Evolutionary conservation across 768 basidiomycete species (phyloP), one percentile per base, ranked within the genome.

Genomic region (Rhizopogon salebrosus): DNA sequence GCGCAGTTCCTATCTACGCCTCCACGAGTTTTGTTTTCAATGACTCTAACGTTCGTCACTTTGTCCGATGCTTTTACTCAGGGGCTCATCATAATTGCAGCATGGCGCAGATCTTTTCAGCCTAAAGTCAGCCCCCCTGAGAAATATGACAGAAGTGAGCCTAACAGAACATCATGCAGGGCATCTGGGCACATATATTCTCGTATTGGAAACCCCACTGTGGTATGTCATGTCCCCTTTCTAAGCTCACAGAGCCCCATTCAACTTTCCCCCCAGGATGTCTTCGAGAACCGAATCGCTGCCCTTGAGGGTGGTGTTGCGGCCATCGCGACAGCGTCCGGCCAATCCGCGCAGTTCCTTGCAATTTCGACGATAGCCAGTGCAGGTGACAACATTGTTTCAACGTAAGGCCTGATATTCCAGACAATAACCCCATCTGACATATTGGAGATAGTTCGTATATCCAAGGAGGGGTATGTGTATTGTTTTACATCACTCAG

Each of bases 261-360:
- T 10, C 7, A 13, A 11, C n/a, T 18, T 1, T 40, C 14, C 3
- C 10, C 23, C n/a, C 49, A 80, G 80, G 82, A 85, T 37, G 75
- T 85, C 3, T 84, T 87, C 46, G 85, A 86, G 65, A 78, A 78
- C 58, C 74, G 85, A 4, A 78, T 87, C 2, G 78, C 85, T 0
- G 80, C 80, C 0, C 73, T 87, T 11, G 85, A 86, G 56, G 81
- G 82, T 2, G 85, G 84, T 0, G 71, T 64, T 0, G 83, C 83
- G 0, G 85, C 84, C 2, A 70, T 86, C 0, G 71, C 83, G 0
- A 64, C 76, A 4, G 64, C 84, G 0, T 82, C 80, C 41, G 86
- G 84, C 1, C 83, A 83, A 54, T 68, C 81, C 3, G 87, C 84
- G 0, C 82, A 84, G 54, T 80, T 83, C 61, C 69, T 85, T 68